phyloP scores from a whole-genome alignment of 1,139 yeast genomes.

The Suzukiozyma palmioleophila region DNA sequence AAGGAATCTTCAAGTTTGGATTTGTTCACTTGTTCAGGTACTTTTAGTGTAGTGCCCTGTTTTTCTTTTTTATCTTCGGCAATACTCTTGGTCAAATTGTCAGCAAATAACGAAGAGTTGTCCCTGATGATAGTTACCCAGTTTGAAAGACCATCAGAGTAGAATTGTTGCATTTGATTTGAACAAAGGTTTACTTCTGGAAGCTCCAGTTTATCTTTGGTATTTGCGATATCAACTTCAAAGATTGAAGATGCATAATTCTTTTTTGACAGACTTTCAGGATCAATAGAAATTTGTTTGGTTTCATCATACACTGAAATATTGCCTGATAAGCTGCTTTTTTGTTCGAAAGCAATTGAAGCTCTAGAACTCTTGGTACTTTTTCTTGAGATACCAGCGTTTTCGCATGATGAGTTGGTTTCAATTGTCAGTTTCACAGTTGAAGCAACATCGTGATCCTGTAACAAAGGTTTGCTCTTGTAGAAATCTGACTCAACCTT shows the following conservation, averaged over 20 bases:
- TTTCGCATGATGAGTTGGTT: too few species aligned
- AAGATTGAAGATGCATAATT: slow-evolving; percentile 1
- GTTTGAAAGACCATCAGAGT: slow-evolving; percentile 31
- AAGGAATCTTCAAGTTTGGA: not conserved
- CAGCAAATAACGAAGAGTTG: slow-evolving; percentile 5
- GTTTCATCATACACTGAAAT: not conserved
- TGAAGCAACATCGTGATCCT: too few species aligned
- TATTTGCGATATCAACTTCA: not conserved
- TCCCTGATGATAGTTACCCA: slow-evolving; percentile 26
- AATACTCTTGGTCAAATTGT: too few species aligned
- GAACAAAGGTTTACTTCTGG: not conserved
- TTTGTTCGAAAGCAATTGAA: not conserved
- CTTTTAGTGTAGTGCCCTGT: too few species aligned
- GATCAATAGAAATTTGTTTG: not conserved
- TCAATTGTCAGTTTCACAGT: too few species aligned
- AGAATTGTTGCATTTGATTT: slow-evolving; percentile 9
- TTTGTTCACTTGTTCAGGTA: not conserved
- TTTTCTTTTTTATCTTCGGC: too few species aligned
- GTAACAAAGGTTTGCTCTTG: too few species aligned
- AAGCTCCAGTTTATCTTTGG: not conserved
- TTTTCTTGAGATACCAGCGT: not conserved
- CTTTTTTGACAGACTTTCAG: not conserved
- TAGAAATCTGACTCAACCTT: too few species aligned
- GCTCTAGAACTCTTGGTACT: not conserved
- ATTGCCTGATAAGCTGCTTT: not conserved